These are phyloP conservation scores for Aechmea fasciata DNA, from an alignment of 176 grass and related monocot species.

Conservation along the genomic window DNA sequence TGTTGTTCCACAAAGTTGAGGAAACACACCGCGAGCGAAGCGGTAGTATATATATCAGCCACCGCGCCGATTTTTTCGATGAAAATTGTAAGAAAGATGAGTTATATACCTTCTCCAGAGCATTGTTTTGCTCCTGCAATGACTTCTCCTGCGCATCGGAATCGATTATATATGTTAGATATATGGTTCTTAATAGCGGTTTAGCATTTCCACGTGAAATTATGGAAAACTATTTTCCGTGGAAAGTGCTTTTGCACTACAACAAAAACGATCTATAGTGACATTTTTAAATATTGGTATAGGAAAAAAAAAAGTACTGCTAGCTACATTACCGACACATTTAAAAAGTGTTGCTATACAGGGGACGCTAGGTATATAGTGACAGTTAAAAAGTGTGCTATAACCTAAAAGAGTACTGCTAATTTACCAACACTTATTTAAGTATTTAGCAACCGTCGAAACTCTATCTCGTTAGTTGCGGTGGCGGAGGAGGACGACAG, in stretches of 20 bases:
- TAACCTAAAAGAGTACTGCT: no score
- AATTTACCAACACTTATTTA: no score
- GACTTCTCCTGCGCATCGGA: conserved; percentile 50
- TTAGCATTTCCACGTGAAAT: neutral
- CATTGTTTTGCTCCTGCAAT: conserved; percentile 41
- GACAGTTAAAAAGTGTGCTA: no score
- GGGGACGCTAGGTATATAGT: no score
- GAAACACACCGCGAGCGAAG: conserved; percentile 11
- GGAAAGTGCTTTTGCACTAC: neutral
- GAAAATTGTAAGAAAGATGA: neutral
- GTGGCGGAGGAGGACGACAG: no score
- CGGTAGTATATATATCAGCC: neutral
- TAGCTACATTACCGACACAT: no score
- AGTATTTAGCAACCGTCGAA: no score
- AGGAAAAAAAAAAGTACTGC: no score
- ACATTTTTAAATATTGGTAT: no score
- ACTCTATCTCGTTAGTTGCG: no score
- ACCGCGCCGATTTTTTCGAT: neutral
- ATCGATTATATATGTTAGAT: conserved; percentile 9
- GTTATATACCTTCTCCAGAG: conserved; percentile 49
- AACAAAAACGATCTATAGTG: no score
- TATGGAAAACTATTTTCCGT: neutral
- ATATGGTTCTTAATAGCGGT: neutral
- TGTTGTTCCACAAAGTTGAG: conserved; percentile 6
- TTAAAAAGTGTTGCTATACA: no score